Conservation (phyloP, 306 rosid genomes). For the Sesbania bispinosa region DNA sequence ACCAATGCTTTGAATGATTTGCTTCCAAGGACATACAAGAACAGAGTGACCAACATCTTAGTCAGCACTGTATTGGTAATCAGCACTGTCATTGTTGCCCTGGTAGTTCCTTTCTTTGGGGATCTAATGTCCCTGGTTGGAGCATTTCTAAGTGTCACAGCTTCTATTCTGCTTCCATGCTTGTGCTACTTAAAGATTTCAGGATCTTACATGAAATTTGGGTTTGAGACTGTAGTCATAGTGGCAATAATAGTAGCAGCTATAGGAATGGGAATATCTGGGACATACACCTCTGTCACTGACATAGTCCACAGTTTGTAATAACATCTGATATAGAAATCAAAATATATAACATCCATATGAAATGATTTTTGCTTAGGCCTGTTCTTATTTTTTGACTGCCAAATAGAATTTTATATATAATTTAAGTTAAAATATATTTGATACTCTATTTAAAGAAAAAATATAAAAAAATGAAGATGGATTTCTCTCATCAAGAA, state of each 20-base stretch:
- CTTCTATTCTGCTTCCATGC: slow-evolving; percentile 63
- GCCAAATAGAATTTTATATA: too few species aligned
- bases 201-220: slow-evolving; percentile 30
- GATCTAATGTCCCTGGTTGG: slow-evolving; percentile 66
- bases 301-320: slow-evolving; percentile 35
- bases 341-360: too few species aligned
- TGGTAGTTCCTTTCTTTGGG: slow-evolving; percentile 49
- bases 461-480: too few species aligned
- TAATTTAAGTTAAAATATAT: too few species aligned
- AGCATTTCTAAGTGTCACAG: slow-evolving; percentile 57
- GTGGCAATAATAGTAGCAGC: slow-evolving; percentile 36
- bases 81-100: slow-evolving; percentile 48
- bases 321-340: too few species aligned
- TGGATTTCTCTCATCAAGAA: too few species aligned
- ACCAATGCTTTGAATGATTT: slow-evolving; percentile 46
- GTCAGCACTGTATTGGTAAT: slow-evolving; percentile 39
- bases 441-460: too few species aligned
- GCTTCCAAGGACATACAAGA: slow-evolving; percentile 35
- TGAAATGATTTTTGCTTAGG: too few species aligned
- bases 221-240: slow-evolving; percentile 28
- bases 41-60: slow-evolving; percentile 21
- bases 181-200: slow-evolving; percentile 70
- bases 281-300: slow-evolving; percentile 50
- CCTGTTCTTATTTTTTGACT: too few species aligned
- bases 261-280: slow-evolving; percentile 31